Percentiles rank a stretch among this genome's conserved stretches.
These are phyloP conservation scores for Ceratopteris richardii DNA, from an alignment of 75 land plant genomes.

Conservation along the genomic window DNA sequence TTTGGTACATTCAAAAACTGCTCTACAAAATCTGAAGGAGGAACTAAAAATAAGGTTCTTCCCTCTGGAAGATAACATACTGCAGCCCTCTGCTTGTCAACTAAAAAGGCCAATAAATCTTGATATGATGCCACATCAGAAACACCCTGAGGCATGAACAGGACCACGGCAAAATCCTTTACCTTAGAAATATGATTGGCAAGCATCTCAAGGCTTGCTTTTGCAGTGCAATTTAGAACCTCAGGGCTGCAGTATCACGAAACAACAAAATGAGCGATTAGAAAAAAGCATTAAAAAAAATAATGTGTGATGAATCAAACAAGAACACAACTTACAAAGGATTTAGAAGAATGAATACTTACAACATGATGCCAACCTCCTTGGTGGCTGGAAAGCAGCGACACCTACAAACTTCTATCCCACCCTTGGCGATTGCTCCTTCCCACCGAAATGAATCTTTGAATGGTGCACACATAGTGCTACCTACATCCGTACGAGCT, in stretches of 20 bases:
- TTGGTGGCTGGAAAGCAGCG: slow-evolving; percentile 87
- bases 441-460: slow-evolving; percentile 43
- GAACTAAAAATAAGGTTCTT: slow-evolving; percentile 77
- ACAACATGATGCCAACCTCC: slow-evolving; percentile 57
- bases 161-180: slow-evolving; percentile 61
- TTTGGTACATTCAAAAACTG: slow-evolving; percentile 84
- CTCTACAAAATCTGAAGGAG: slow-evolving; percentile 88
- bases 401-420: slow-evolving; percentile 80
- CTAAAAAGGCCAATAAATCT: slow-evolving; percentile 84
- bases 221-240: slow-evolving; percentile 74
- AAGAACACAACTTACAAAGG: neutral
- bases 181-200: slow-evolving; percentile 77
- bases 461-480: neutral
- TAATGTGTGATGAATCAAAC: neutral
- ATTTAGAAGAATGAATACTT: slow-evolving; percentile 29
- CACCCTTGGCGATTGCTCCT: slow-evolving; percentile 92
- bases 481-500: neutral
- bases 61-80: slow-evolving; percentile 74
- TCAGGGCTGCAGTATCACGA: slow-evolving; percentile 62
- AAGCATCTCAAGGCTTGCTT: slow-evolving; percentile 90
- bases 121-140: slow-evolving; percentile 66
- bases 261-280: neutral
- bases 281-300: neutral
- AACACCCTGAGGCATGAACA: slow-evolving; percentile 79
- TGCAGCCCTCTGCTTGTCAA: slow-evolving; percentile 85